Conservation (phyloP, 2,329 filamentous ascomycete species). For the Pseudocercospora macadamiae region DNA sequence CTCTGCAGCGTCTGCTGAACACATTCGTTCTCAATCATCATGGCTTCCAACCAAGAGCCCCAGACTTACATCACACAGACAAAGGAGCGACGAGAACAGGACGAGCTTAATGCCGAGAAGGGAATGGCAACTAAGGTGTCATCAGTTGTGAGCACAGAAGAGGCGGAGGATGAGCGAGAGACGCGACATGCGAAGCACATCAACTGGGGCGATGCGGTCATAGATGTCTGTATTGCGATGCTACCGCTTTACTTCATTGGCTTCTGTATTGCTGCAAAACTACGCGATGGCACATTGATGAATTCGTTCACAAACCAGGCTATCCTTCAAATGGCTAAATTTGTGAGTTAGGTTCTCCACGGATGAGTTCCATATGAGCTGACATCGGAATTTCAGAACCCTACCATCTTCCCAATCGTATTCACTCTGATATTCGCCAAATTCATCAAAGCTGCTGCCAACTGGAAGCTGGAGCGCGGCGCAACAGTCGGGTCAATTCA, state of each 20-base stretch:
- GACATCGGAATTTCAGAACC: constrained; percentile 10
- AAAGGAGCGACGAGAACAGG: constrained; percentile 1
- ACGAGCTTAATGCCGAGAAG: background rate
- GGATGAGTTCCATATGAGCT: background rate
- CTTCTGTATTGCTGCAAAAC: constrained; percentile 13
- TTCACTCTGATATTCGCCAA: constrained; percentile 18
- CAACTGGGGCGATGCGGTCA: constrained; percentile 9
- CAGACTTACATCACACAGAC: background rate
- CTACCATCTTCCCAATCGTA: constrained; percentile 23
- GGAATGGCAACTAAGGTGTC: background rate
- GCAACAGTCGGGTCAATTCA: constrained; percentile 21
- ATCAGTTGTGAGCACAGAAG: background rate
- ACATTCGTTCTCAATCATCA: background rate
- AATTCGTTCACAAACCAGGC: constrained; percentile 11
- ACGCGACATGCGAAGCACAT: constrained; percentile 13
- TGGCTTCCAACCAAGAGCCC: background rate
- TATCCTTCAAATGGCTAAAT: constrained; percentile 18
- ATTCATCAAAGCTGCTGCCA: constrained; percentile 21
- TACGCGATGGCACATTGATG: constrained; percentile 16
- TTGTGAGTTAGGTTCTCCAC: too few species aligned
- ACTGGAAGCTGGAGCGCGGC: constrained; percentile 17
- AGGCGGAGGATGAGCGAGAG: constrained; percentile 3
- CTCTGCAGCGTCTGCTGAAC: background rate
- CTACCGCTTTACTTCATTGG: constrained; percentile 21
- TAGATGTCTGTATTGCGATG: constrained; percentile 16